Evolutionary conservation across 768 basidiomycete genomes (phyloP), one percentile per base, ranked within the genome.

Genomic region (Trametes meyenii): DNA sequence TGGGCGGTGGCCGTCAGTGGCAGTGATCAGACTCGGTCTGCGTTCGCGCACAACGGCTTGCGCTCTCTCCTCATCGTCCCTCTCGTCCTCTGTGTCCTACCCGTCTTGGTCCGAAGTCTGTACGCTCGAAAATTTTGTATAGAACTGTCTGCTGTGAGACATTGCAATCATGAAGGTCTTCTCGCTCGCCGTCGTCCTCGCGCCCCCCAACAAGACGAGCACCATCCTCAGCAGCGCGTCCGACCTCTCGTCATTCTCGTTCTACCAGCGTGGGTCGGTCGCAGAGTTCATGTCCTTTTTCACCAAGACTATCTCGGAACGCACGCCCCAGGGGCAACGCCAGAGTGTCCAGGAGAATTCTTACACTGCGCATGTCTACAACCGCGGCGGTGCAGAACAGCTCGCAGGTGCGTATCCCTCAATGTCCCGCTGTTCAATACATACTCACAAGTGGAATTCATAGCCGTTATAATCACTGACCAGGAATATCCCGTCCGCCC

Each of bases 401-500:
- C 78, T 96, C 38, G 89, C 90, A 67, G 95, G 94, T 93, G 60
- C 57, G 85, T 75, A 11, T 21, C 14, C 39, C 51, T 56, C 35
- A 21, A 45, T 42, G 11, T 38, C 50, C 26, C 23, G 60, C 42
- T 24, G 17, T 60, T 13, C 2, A 11, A 23, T 39, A 13, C 19
- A 17, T 7, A 13, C 36, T 52, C 8, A 39, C 21, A 1, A 1
- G 2, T 40, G 21, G 12, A 7, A 11, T 24, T 3, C 1, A 24
- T 70, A 96, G 95, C 85, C 61, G 91, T 98, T 57, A 87, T 98
- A 67, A 90, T 98, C 68, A 90, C 95, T 19, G 96, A 98, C 77
- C 83, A 91, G 50, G 97, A 98, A 73, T 99, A 99, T 75, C 97
- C 96, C 55, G 91, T 94, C 57, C 88, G 97, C 59, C 93, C 96